These are phyloP conservation scores for Saccharomyces hybrid DNA, from an alignment of 1,139 yeast genomes.

Conservation along the genomic window DNA sequence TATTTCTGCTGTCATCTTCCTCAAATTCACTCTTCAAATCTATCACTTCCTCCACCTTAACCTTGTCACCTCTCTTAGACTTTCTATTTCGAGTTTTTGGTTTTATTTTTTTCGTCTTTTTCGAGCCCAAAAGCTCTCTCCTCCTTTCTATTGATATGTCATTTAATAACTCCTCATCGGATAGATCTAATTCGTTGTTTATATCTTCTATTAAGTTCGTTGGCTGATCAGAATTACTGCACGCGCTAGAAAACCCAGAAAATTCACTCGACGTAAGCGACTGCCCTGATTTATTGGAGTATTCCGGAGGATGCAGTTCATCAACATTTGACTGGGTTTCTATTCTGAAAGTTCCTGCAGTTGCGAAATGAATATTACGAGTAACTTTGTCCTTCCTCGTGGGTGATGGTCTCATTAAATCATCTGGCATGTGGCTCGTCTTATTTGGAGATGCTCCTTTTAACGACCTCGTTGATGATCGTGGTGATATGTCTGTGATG, in stretches of 20 bases:
- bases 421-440: not conserved
- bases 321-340: not conserved
- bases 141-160: not conserved
- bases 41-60: not conserved
- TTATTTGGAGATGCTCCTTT: not conserved
- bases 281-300: not conserved
- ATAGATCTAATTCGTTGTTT: not conserved
- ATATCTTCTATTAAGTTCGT: not conserved
- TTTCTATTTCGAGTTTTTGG: not conserved
- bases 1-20: constrained; percentile 6
- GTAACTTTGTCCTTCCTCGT: not conserved
- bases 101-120: not conserved
- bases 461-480: not conserved
- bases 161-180: not conserved
- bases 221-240: not conserved
- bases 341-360: not conserved
- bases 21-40: constrained; percentile 6
- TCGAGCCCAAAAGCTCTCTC: not conserved
- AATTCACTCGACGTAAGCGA: not conserved
- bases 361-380: not conserved
- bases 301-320: not conserved
- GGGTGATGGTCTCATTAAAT: not conserved
- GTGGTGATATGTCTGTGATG: not conserved
- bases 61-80: not conserved
- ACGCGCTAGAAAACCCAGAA: not conserved